Conservation (phyloP, 1,284 basidiomycete genomes). For the Trichosporon faecale region DNA sequence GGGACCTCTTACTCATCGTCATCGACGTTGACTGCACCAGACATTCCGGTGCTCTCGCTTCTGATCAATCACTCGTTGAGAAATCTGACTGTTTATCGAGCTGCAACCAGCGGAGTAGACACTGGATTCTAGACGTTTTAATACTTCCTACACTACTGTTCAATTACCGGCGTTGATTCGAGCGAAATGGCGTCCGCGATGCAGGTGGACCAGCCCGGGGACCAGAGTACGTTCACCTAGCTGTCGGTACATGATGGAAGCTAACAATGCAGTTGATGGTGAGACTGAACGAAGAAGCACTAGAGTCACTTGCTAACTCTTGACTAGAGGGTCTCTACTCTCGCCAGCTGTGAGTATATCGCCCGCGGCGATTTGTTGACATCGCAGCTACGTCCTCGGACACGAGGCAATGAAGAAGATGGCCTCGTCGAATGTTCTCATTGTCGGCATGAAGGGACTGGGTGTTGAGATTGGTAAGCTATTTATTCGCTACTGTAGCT, state of each 20-base stretch:
- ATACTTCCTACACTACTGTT: background rate
- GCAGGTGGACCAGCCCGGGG: slow-evolving; percentile 46
- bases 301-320: background rate
- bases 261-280: slow-evolving; percentile 42
- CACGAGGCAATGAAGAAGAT: slow-evolving; percentile 99
- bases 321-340: slow-evolving; percentile 80
- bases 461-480: slow-evolving; percentile 88
- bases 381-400: slow-evolving; percentile 81
- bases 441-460: slow-evolving; percentile 88
- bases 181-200: slow-evolving; percentile 46
- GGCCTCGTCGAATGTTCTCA: slow-evolving; percentile 92
- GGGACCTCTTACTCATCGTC: slow-evolving; percentile 6
- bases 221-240: slow-evolving; percentile 38
- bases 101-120: background rate
- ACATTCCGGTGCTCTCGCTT: background rate
- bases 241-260: background rate
- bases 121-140: background rate
- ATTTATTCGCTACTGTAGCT: background rate
- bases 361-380: slow-evolving; percentile 24
- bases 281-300: slow-evolving; percentile 12
- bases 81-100: slow-evolving; percentile 7
- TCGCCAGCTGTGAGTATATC: slow-evolving; percentile 76
- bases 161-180: background rate
- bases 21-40: background rate
- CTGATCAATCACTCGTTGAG: background rate